phyloP scores from a whole-genome alignment of 2,329 filamentous ascomycete genomes.

The Colletotrichum salicis region DNA sequence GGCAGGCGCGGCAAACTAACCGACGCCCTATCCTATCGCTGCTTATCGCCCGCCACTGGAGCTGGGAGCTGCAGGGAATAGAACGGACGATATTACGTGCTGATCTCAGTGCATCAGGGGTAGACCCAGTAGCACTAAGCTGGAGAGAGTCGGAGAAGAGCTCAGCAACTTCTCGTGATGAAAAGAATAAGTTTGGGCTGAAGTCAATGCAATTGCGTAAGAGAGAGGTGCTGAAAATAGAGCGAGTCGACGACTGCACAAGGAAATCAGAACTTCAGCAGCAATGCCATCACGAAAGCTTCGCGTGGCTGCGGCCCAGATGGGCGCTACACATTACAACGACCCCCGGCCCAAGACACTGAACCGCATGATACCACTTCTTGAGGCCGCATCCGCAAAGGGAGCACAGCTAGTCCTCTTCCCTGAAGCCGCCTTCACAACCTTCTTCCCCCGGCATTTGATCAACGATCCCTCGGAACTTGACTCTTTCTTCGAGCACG shows the following conservation, averaged over 20 bases:
- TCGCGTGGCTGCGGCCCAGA: slow-evolving; percentile 62
- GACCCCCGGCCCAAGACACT: slow-evolving; percentile 53
- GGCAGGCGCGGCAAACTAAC: neutral
- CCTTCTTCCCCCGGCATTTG: slow-evolving; percentile 65
- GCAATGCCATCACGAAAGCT: slow-evolving; percentile 13
- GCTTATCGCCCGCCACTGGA: slow-evolving; percentile 7
- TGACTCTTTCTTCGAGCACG: slow-evolving; percentile 61
- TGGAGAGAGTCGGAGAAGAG: neutral
- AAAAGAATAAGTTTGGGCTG: neutral
- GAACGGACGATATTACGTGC: neutral
- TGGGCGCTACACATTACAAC: slow-evolving; percentile 56
- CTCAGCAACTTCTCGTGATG: neutral
- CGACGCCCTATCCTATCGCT: slow-evolving; percentile 26
- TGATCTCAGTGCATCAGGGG: neutral
- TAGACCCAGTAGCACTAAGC: neutral
- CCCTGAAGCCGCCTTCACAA: slow-evolving; percentile 65
- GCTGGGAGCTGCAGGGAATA: neutral
- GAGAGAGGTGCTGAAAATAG: neutral
- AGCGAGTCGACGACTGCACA: neutral
- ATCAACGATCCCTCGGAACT: slow-evolving; percentile 56
- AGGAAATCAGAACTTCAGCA: neutral
- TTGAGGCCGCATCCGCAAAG: slow-evolving; percentile 55
- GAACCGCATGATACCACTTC: slow-evolving; percentile 59
- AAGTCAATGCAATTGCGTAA: neutral
- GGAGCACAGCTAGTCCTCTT: slow-evolving; percentile 62